Evolutionary conservation across 345 rosid genomes (phyloP), one percentile per base, ranked within the genome.

Genomic region (Diplotaxis tenuifolia): DNA sequence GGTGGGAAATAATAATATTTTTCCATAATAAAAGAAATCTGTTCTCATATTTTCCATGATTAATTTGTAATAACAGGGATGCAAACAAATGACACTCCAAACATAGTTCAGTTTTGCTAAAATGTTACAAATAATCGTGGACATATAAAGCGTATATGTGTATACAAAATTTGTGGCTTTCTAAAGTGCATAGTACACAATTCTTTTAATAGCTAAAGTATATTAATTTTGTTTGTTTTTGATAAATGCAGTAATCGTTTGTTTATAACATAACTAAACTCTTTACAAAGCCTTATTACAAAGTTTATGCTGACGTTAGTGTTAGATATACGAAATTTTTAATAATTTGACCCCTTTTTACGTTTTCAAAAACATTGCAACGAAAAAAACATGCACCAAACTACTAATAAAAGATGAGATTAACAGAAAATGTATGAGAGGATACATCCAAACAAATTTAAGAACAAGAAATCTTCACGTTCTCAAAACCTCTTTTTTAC

Each of bases 401-500:
- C 42, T 58, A 57, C 34, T 7, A 23, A 47, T 49, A 74, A 9
- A 65, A 42, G 36, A 45, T 12, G 36, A 29, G 19, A 47, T 38
- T 15, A 55, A n/a, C 57, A 49, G 9, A 18, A 60, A 2, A 60
- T 58, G 45, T 31, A 38, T 4, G 50, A 72, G 22, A 49, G 38
- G 28, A 67, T n/a, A 14, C n/a, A 38, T 6, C 65, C 49, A 75
- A 67, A 61, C 25, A 29, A 68, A 45, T 45, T n/a, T 19, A 45
- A n/a, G 0, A 36, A 25, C 2, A 67, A 75, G 70, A 69, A 69
- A 63, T 53, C 61, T 58, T 70, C 80, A 76, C 67, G 80, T 45
- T 76, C 50, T 76, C 21, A 16, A 2, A 2, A 18, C 4, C 54
- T 47, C n/a, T 47, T 47, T 15, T 45, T 45, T 45, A 31, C 16